Evolutionary conservation across 257 asterid genomes (phyloP), one percentile per base, ranked within the genome.

Genomic region (Verbascum thapsus): DNA sequence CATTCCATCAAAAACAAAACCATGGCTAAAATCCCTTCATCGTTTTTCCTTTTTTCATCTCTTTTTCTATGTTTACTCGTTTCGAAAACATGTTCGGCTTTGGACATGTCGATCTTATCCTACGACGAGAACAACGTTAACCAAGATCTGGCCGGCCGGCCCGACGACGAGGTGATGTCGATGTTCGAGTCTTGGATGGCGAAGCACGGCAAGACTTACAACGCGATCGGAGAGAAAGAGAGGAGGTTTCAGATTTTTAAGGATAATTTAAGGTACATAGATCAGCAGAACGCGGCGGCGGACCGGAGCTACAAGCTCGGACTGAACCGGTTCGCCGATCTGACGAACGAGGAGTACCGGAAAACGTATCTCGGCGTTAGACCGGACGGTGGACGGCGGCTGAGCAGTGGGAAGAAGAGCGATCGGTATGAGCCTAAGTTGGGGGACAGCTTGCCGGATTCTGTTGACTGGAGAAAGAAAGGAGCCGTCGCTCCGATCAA

Each of bases 401-500:
- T 72, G 63, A 15, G 58, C 18, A 70, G 13, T 32, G 40, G 3
- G 11, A 40, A 2, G 11, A 75, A 73, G 77, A 83, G 88, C 68
- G 82, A 78, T 30, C 70, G 86, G 26, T 85, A 80, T 11, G 67
- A 53, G 22, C 78, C 82, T 1, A 79, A 61, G 4, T 58, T 50
- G 16, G 88, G 81, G 0, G 88, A 83, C 6, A 62, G 41, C 47
- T 71, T 81, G 84, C 94, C 94, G 72, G 86, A 76, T 6, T 68
- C 80, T 47, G 10, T 86, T 55, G 95, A 85, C 70, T 83, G 95
- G 95, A 86, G 90, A 43, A 58, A 65, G 60, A 74, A 76, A 40
- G 95, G 90, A 41, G 95, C 83, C 8, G 88, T 86, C 17, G 76
- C 41, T 13, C 58, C 67, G 18, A 76, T 86, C 39, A 83, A 86